phyloP scores from a whole-genome alignment of 2,329 filamentous ascomycete genomes.

The Beauveria sp. region DNA sequence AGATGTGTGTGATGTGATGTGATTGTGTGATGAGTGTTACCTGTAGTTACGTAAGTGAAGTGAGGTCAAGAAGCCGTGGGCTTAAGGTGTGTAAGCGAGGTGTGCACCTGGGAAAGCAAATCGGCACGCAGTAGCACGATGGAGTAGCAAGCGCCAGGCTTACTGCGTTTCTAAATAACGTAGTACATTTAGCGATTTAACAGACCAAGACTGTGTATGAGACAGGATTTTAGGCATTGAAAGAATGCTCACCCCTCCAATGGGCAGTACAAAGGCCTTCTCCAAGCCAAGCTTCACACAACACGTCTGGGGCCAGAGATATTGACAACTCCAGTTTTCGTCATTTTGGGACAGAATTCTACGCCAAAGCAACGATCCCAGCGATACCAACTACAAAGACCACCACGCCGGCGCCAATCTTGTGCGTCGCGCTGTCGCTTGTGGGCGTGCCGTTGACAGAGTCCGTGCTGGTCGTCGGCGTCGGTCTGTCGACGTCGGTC shows the following conservation, averaged over 20 bases:
- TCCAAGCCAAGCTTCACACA: not conserved
- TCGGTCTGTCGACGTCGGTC: conserved; percentile 14
- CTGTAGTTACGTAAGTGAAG: no score
- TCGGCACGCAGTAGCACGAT: no score
- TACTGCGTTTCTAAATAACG: not conserved
- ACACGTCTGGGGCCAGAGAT: not conserved
- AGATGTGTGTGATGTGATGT: not conserved
- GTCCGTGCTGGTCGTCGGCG: conserved; percentile 19
- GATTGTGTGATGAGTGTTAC: not conserved
- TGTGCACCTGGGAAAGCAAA: no score
- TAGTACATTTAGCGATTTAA: not conserved
- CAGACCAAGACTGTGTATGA: not conserved
- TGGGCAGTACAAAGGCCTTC: not conserved
- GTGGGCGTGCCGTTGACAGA: conserved; percentile 9
- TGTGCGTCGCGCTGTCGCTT: conserved; percentile 22
- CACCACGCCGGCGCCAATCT: conserved; percentile 25
- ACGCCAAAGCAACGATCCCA: conserved; percentile 30
- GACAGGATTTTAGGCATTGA: not conserved
- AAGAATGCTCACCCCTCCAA: not conserved
- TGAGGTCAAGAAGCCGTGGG: no score
- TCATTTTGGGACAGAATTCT: no score
- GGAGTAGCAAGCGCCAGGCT: not conserved
- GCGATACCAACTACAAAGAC: conserved; percentile 28
- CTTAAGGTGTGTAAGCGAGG: no score
- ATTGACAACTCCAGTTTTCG: not conserved